Base-by-base conservation (phyloP, 768 basidiomycete species). In the Tephrocybe rancida region DNA sequence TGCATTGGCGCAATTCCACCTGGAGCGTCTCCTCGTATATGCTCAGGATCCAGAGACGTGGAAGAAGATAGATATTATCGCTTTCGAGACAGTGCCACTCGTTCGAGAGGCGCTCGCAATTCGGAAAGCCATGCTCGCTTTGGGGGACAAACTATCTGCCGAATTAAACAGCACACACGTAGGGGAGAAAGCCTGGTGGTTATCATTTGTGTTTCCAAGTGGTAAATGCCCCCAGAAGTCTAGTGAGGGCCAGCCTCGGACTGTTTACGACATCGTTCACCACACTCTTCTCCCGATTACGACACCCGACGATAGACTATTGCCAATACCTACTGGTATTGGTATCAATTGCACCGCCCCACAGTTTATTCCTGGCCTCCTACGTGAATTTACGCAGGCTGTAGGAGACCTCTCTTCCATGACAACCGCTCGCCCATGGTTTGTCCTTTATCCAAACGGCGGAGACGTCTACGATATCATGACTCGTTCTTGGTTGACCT, bases 61-160 rank as follows among this genome's bases (percentile, higher is more conserved):
- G 88, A 57, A 65, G 32, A 62, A 63, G 10, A 69, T 92, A 48
- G 84, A 88, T 50, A 79, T 75, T 54, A 58, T 92, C 44, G 87
- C 86, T 10, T 92, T 93, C 64, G 92, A 93, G 74, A 92, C 90
- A 0, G 71, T 92, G 3, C 88, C 91, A 0, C 72, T 91, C 3
- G 63, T 77, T 7, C 70, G 84, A 30, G 92, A 93, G 65, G 74
- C 88, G 3, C 65, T 65, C 19, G 88, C 87, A 13, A 85, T 92
- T 56, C 73, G 88, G 44, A 69, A 68, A 10, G 88, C 89, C 2
- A 78, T 94, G 60, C 63, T 60, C 1, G 42, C 46, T 4, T 69
- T 88, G 11, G 60, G 48, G 38, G 50, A 64, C 5, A 59, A 63
- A 18, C 41, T 61, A 16, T 47, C 24, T 13, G 61, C 22, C 10